These are phyloP conservation scores for Monosporascus ibericus DNA, from an alignment of 2,329 filamentous ascomycete genomes.

Conservation along the genomic window DNA sequence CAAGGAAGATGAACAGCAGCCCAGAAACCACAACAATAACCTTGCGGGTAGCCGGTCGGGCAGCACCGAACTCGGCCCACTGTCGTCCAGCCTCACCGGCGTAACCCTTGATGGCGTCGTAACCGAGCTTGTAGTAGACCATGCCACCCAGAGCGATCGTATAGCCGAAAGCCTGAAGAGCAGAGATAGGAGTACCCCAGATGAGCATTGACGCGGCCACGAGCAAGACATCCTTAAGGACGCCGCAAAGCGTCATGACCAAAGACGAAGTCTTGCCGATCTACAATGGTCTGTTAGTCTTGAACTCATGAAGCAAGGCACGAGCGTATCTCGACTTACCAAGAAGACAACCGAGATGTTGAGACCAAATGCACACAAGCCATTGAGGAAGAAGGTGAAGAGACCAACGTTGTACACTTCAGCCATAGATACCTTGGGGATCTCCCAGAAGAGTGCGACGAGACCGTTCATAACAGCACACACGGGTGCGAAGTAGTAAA, in stretches of 20 bases:
- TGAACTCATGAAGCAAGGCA: neutral
- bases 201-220: conserved; percentile 75
- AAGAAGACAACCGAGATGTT: conserved; percentile 84
- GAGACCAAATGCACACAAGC: conserved; percentile 70
- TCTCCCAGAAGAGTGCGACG: conserved; percentile 67
- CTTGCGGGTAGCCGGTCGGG: conserved; percentile 72
- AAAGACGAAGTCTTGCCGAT: conserved; percentile 85
- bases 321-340: conserved; percentile 45
- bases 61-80: conserved; percentile 81
- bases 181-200: conserved; percentile 69
- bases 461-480: conserved; percentile 77
- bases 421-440: conserved; percentile 61
- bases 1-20: conserved; percentile 59
- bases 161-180: conserved; percentile 79
- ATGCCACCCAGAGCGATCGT: conserved; percentile 72
- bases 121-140: conserved; percentile 80
- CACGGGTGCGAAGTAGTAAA: conserved; percentile 85
- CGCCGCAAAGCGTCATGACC: conserved; percentile 79
- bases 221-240: conserved; percentile 82
- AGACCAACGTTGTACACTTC: conserved; percentile 71
- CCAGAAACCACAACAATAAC: conserved; percentile 61
- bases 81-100: conserved; percentile 64
- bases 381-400: conserved; percentile 68
- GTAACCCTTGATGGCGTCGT: conserved; percentile 78
- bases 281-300: conserved; percentile 39